Conservation (phyloP, 1,284 basidiomycete genomes). For the Marasmius oreades region DNA sequence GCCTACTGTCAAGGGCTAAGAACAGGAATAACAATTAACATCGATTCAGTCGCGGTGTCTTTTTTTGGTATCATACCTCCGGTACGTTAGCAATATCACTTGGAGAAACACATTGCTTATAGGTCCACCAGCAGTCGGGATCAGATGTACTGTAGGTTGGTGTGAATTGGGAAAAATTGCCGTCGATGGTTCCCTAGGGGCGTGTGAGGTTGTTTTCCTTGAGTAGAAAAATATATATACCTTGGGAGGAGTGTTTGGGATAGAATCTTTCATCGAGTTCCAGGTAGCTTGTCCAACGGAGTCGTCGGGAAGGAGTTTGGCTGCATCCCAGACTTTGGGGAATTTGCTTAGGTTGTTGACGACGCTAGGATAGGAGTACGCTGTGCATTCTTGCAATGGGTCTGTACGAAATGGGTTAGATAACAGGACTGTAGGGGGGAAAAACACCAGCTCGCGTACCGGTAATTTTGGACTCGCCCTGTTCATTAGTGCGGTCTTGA, state of each 20-base stretch:
- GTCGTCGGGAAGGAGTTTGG: neutral
- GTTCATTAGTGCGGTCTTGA: neutral
- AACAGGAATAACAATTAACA: neutral
- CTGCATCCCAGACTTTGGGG: neutral
- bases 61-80: constrained; percentile 34
- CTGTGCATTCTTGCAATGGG: neutral
- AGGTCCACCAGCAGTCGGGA: constrained; percentile 57
- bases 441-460: neutral
- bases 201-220: too few relatives aligned
- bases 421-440: neutral
- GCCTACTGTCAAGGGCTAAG: constrained; percentile 56
- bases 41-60: neutral
- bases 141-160: constrained; percentile 29
- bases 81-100: constrained; percentile 66
- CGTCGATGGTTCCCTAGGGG: neutral
- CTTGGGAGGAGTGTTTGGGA: neutral
- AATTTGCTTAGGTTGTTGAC: neutral
- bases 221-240: neutral
- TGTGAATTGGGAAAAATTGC: neutral
- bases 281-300: neutral
- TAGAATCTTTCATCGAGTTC: neutral
- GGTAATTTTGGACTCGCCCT: neutral
- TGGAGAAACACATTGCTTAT: constrained; percentile 52
- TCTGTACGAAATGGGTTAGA: neutral
- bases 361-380: neutral